Evolutionary conservation across 2,329 filamentous ascomycete species (phyloP).

Genomic region (Zasmidium citrigriseum): DNA sequence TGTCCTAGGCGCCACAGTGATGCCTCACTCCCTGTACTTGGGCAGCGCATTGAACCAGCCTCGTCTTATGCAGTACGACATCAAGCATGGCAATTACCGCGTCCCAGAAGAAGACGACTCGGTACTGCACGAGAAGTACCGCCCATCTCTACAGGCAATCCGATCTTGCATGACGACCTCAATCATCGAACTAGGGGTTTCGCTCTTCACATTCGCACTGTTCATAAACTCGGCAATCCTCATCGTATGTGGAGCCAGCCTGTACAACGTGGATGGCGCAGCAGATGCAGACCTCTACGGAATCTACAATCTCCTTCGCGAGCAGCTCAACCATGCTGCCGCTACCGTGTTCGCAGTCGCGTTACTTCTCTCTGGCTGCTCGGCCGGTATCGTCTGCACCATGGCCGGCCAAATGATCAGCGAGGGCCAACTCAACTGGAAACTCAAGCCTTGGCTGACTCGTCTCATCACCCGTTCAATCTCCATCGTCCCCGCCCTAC

Average conservation of each 20-base stretch:
- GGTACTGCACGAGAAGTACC: slow-evolving; percentile 33
- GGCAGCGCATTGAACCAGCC: slow-evolving; percentile 70
- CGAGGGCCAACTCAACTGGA: slow-evolving; percentile 79
- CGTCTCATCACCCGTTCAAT: slow-evolving; percentile 76
- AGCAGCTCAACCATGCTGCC: slow-evolving; percentile 70
- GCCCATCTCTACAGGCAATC: slow-evolving; percentile 42
- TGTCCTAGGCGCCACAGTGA: slow-evolving; percentile 74
- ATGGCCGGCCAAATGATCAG: slow-evolving; percentile 88
- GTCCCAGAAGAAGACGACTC: slow-evolving; percentile 20
- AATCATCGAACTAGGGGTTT: slow-evolving; percentile 41
- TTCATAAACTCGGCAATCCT: slow-evolving; percentile 47
- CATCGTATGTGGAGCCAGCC: slow-evolving; percentile 67
- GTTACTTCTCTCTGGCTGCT: slow-evolving; percentile 75
- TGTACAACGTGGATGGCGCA: slow-evolving; percentile 63
- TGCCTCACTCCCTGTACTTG: slow-evolving; percentile 69
- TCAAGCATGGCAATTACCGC: slow-evolving; percentile 56
- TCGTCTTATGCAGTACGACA: slow-evolving; percentile 65
- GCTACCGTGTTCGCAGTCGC: slow-evolving; percentile 84
- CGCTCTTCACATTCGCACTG: slow-evolving; percentile 45
- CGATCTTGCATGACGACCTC: slow-evolving; percentile 42
- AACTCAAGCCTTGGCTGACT: slow-evolving; percentile 73
- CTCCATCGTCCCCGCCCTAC: slow-evolving; percentile 78
- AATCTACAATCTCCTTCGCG: slow-evolving; percentile 72
- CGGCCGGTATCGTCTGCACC: slow-evolving; percentile 83
- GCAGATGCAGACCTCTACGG: slow-evolving; percentile 75